Base-by-base conservation (phyloP, 345 rosid genomes). In the Heritiera fomes region DNA sequence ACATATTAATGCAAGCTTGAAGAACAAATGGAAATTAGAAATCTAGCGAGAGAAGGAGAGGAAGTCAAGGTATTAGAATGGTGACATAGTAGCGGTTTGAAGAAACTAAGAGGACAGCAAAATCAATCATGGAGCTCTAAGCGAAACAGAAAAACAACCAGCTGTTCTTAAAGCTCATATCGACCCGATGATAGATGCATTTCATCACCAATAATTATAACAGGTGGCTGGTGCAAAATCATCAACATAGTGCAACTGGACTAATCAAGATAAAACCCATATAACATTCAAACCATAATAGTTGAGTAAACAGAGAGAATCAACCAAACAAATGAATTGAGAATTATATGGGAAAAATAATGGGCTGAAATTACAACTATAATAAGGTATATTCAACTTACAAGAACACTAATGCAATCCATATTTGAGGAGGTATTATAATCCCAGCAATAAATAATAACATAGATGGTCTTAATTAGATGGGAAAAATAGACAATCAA, bases 21-120 rank as follows among this genome's bases (percentile, higher is more conserved):
- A 59, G 70, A 58, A 5, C 10, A 30, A 79, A 72, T 17, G 62
- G 8, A 71, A 71, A 71, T 7, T 17, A 28, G 60, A 71, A 70
- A 30, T 71, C 34, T 9, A 50, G 7, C 15, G 41, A 28, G 60
- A 52, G 23, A 23, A 23, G 45, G 46, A 46, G 56, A 30, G 8
- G 62, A 9, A 70, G 20, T 10, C 18, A 12, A 53, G 50, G 15
- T 49, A 71, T 52, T 71, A 52, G 62, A 53, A 8, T 12, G 43
- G 30, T 72, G 47, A 2, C 8, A 15, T 34, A 46, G 40, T 6
- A 6, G 9, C 0, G 14, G 9, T 6, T 0, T 3, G 58, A 45
- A 5, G 65, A 69, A 61, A 34, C 73, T 28, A 50, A 64, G 56
- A 50, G 64, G 23, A 18, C n/a, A 50, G 9, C 18, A 61, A n/a